A percentile compares a stretch with the other conserved stretches of the same genome.
These are phyloP conservation scores for Beauveria rudraprayagi DNA, from an alignment of 2,329 filamentous ascomycete species.

Conservation along the genomic window DNA sequence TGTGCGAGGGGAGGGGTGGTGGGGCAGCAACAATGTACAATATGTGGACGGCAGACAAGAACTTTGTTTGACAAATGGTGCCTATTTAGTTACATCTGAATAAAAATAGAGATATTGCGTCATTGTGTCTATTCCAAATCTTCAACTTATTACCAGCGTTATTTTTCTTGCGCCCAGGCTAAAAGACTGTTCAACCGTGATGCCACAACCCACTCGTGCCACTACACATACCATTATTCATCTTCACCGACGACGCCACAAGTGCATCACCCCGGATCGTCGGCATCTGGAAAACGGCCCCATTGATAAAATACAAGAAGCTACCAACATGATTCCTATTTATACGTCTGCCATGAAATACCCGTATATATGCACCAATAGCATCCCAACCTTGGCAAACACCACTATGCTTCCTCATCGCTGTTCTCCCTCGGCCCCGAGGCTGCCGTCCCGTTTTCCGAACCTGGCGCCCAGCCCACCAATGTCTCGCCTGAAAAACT, in stretches of 20 bases:
- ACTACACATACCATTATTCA: neutral
- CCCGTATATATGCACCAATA: neutral
- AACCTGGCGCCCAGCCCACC: conserved; percentile 67
- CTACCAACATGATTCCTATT: neutral
- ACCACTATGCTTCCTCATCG: conserved; percentile 11
- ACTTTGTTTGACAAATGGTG: neutral
- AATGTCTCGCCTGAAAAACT: conserved; percentile 88
- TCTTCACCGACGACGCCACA: neutral
- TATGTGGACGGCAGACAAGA: neutral
- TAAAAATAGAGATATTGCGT: neutral
- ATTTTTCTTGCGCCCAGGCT: neutral
- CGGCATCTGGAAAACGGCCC: neutral
- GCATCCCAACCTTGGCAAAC: neutral
- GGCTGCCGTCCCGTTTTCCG: conserved; percentile 49
- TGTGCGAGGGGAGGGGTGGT: conserved; percentile 5
- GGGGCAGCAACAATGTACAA: neutral
- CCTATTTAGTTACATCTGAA: neutral
- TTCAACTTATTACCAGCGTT: neutral
- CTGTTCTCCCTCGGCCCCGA: conserved; percentile 21
- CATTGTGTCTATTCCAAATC: neutral
- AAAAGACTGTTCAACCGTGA: neutral
- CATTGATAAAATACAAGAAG: neutral
- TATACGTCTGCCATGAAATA: neutral
- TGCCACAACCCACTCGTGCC: neutral
- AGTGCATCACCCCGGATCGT: neutral